A percentile compares a stretch with the other conserved stretches of the same genome.
phyloP scores from a whole-genome alignment of 2,329 filamentous ascomycete genomes.

The Aureobasidium uvarum region DNA sequence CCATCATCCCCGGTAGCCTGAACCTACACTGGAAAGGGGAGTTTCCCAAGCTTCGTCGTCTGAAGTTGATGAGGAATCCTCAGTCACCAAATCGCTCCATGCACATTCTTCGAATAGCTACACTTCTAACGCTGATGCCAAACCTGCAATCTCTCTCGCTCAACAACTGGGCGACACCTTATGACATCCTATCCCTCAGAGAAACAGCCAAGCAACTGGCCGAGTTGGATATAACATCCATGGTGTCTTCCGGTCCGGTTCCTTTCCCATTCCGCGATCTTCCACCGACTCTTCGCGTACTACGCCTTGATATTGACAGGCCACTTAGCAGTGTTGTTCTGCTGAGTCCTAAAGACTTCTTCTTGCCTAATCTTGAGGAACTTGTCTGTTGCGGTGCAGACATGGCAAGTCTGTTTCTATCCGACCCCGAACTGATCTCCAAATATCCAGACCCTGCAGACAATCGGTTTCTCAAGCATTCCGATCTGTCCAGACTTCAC shows the following conservation, averaged over 20 bases:
- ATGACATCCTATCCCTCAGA: slow-evolving; percentile 3
- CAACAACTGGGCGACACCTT: slow-evolving; percentile 11
- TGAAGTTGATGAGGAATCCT: slow-evolving; percentile 6
- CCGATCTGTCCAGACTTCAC: slow-evolving; percentile 10
- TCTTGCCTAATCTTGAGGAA: slow-evolving; percentile 20
- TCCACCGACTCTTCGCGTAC: not conserved
- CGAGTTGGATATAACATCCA: slow-evolving; percentile 17
- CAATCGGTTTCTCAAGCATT: slow-evolving; percentile 8
- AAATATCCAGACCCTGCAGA: slow-evolving; percentile 15
- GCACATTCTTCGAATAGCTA: slow-evolving; percentile 6
- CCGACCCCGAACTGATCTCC: not conserved
- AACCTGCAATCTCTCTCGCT: slow-evolving; percentile 18
- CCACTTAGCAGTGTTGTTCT: not conserved
- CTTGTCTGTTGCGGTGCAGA: slow-evolving; percentile 20
- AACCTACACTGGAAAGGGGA: slow-evolving; percentile 22
- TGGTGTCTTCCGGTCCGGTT: slow-evolving; percentile 2
- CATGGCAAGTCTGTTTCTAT: slow-evolving; percentile 14
- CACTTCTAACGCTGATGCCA: slow-evolving; percentile 8
- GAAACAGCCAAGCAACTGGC: not conserved
- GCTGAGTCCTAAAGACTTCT: slow-evolving; percentile 10
- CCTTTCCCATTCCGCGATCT: slow-evolving; percentile 10
- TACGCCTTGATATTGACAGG: slow-evolving; percentile 5
- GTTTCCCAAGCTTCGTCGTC: slow-evolving; percentile 18
- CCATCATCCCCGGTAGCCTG: not conserved
- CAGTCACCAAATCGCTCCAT: slow-evolving; percentile 1